Conservation (phyloP, 2,329 filamentous ascomycete genomes). For the Nakataea oryzae region DNA sequence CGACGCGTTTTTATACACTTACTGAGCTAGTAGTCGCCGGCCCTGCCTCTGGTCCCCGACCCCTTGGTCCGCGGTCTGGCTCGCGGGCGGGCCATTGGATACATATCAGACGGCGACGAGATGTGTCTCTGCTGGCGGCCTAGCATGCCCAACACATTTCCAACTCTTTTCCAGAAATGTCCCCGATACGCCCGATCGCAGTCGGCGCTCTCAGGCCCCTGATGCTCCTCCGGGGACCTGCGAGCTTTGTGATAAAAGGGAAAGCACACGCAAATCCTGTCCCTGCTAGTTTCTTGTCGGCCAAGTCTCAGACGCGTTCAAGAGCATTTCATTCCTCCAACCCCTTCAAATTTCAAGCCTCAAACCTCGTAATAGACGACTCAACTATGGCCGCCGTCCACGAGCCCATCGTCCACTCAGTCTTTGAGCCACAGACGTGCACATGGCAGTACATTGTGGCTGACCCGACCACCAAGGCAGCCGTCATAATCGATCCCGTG, state of each 20-base stretch:
- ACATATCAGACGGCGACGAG: not conserved
- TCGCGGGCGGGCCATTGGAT: not conserved
- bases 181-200: not conserved
- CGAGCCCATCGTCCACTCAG: conserved; percentile 24
- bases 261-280: not conserved
- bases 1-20: not conserved
- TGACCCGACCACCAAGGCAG: conserved; percentile 34
- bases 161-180: not conserved
- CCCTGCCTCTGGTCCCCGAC: not conserved
- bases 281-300: not conserved
- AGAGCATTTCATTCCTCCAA: not conserved
- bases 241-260: not conserved
- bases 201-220: not conserved
- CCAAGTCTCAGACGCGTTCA: not conserved
- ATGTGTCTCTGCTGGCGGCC: not conserved
- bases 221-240: not conserved
- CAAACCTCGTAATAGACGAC: not conserved
- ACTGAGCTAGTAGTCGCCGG: not conserved
- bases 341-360: not conserved
- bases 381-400: not conserved
- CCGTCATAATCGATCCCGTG: conserved; percentile 53
- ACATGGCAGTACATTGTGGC: conserved; percentile 53
- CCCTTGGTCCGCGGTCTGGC: not conserved
- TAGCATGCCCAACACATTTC: not conserved
- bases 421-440: conserved; percentile 30